phyloP scores from a whole-genome alignment of 768 basidiomycete genomes.

The Suillus placidus region DNA sequence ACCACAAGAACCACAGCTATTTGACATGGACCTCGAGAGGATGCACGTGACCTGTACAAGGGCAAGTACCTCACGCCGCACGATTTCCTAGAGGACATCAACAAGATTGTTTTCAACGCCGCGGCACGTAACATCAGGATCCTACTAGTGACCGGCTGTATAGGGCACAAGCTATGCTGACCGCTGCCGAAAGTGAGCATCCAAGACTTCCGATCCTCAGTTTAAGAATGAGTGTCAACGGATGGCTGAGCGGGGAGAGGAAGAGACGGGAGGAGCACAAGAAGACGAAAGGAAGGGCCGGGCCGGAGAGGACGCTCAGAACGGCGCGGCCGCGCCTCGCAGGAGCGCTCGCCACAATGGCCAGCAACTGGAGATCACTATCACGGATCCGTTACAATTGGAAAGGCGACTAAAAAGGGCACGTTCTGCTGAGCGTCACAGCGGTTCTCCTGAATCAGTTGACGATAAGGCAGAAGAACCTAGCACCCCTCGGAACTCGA shows the following conservation, averaged over 20 bases:
- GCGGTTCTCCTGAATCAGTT: constrained; percentile 45
- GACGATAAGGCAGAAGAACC: constrained; percentile 49
- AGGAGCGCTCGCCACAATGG: constrained; percentile 78
- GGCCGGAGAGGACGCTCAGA: constrained; percentile 33
- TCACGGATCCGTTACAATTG: constrained; percentile 74
- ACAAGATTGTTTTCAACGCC: constrained; percentile 80
- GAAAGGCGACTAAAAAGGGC: constrained; percentile 77
- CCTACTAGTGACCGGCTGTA: constrained; percentile 60
- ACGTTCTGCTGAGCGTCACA: constrained; percentile 57
- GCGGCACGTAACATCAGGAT: constrained; percentile 60
- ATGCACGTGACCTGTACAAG: constrained; percentile 88
- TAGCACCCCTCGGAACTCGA: constrained; percentile 45
- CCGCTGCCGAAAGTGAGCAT: constrained; percentile 83
- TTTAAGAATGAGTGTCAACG: constrained; percentile 84
- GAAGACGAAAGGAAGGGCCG: constrained; percentile 42
- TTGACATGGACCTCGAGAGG: constrained; percentile 89
- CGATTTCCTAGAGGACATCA: constrained; percentile 83
- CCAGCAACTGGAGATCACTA: constrained; percentile 65
- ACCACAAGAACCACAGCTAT: constrained; percentile 52
- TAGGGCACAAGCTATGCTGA: constrained; percentile 89
- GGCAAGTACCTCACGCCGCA: constrained; percentile 85
- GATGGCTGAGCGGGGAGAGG: constrained; percentile 76
- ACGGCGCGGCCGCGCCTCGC: constrained; percentile 47
- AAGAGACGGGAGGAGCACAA: constrained; percentile 59
- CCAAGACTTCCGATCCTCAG: constrained; percentile 76